Evolutionary conservation across 2,329 filamentous ascomycete species (phyloP).

Genomic region (Fusarium foetens): DNA sequence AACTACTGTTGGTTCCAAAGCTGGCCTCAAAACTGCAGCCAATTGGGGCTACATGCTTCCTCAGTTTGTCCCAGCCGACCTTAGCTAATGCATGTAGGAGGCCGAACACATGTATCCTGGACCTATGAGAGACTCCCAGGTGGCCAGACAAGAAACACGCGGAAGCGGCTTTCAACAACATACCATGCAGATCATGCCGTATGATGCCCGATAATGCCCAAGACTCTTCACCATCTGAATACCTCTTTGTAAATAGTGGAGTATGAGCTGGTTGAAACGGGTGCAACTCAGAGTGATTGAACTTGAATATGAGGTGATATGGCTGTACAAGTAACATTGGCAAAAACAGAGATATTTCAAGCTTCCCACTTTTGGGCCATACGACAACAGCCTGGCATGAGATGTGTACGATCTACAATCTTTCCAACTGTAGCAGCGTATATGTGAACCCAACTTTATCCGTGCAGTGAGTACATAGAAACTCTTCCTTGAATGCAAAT

Average conservation of each 20-base stretch:
- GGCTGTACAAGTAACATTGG: not conserved
- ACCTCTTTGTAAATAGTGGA: fast-evolving
- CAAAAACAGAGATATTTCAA: fast-evolving
- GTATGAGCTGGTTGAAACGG: fast-evolving
- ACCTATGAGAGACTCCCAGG: not conserved
- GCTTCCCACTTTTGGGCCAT: fast-evolving
- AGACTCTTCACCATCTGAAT: no score
- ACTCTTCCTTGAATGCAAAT: not conserved
- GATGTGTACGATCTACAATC: fast-evolving
- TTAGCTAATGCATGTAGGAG: not conserved
- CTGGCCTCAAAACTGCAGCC: not conserved
- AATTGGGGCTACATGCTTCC: fast-evolving
- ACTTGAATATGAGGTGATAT: fast-evolving
- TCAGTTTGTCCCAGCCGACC: not conserved
- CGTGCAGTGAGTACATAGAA: not conserved
- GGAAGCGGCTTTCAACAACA: not conserved
- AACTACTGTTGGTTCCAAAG: not conserved
- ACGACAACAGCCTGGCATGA: fast-evolving
- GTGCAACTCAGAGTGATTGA: no score
- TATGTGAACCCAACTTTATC: not conserved
- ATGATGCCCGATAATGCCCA: not conserved
- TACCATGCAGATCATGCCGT: not conserved
- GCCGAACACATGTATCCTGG: not conserved
- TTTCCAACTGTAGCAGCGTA: not conserved
- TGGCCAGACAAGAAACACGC: not conserved